Conservation (phyloP, 2,329 filamentous ascomycete genomes). For the Ophiognomonia clavigignenti-juglandacearum region DNA sequence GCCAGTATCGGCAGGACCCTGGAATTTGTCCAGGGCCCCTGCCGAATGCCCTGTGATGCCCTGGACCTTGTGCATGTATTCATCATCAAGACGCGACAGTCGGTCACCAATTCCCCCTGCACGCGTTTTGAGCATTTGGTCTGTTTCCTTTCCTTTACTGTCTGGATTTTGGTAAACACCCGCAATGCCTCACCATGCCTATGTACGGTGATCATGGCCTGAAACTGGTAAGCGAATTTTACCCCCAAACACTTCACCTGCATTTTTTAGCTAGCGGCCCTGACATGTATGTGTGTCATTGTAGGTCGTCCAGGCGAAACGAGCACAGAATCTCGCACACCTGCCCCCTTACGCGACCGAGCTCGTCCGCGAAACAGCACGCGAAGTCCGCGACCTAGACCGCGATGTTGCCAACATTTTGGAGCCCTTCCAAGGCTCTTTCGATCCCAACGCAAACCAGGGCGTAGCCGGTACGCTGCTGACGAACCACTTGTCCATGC, state of each 20-base stretch:
- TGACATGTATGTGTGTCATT: background rate
- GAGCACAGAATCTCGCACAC: constrained; percentile 79
- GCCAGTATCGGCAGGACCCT: too few relatives aligned
- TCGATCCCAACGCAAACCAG: constrained; percentile 78
- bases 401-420: constrained; percentile 77
- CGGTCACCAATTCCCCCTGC: background rate
- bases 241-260: constrained; percentile 4
- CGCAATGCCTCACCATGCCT: constrained; percentile 13
- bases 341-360: constrained; percentile 92
- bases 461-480: constrained; percentile 83
- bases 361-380: constrained; percentile 77
- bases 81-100: constrained; percentile 2
- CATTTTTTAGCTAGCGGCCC: constrained; percentile 15
- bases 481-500: constrained; percentile 91
- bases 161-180: background rate
- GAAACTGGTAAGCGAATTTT: constrained; percentile 62
- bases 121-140: background rate
- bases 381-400: constrained; percentile 90
- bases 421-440: constrained; percentile 76
- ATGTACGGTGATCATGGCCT: constrained; percentile 90
- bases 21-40: too few relatives aligned
- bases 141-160: background rate
- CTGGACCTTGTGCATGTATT: too few relatives aligned
- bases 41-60: too few relatives aligned
- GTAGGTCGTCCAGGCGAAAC: constrained; percentile 92